Base-by-base conservation (phyloP, 192 early-diverging fungal genomes). In the Podila epicladia region DNA sequence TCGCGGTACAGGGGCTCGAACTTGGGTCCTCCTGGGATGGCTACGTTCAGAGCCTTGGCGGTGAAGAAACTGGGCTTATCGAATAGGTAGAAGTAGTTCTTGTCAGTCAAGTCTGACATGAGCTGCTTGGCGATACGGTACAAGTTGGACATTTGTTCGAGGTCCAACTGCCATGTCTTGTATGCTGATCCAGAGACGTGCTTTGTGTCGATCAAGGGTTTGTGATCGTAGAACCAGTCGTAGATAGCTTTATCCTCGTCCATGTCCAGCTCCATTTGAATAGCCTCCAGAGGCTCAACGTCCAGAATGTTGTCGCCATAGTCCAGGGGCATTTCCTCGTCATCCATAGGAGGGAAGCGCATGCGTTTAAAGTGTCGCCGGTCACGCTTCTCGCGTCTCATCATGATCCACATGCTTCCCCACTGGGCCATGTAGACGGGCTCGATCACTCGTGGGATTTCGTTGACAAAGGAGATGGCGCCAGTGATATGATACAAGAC, bases 371-470 rank as follows among this genome's bases (percentile, higher is more conserved):
- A 99, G 79, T 99, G 96, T 71, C 94, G 91, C 80, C 98, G 93
- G 72, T 98, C 97, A 66, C 95, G 88, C 85, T 99, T 99, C 77
- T 99, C 98, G 67, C 98, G 90, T 67, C 98, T 91, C 98, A 99
- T 99, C 98, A 98, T 98, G 72, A 97, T 98, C 97, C 97, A 98
- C 97, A 98, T 98, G 20, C 95, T 95, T 53, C 95, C 98, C 98
- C 98, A 99, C 85, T 99, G 98, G 7, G 98, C 96, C 77, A 97
- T 94, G 78, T 97, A 99, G 33, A 97, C 90, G 3, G 98, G 98
- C 84, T 99, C 98, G 35, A 98, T 92, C 12, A 99, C 98, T 90
- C 95, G 93, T 17, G 89, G 90, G n/a, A 96, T 92, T 75, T 98
- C 95, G 80, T 98, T 97, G 61, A 98, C 96, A 87, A 99, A 98